phyloP scores from a whole-genome alignment of 2,329 filamentous ascomycete genomes.

The Colletotrichum karsti region DNA sequence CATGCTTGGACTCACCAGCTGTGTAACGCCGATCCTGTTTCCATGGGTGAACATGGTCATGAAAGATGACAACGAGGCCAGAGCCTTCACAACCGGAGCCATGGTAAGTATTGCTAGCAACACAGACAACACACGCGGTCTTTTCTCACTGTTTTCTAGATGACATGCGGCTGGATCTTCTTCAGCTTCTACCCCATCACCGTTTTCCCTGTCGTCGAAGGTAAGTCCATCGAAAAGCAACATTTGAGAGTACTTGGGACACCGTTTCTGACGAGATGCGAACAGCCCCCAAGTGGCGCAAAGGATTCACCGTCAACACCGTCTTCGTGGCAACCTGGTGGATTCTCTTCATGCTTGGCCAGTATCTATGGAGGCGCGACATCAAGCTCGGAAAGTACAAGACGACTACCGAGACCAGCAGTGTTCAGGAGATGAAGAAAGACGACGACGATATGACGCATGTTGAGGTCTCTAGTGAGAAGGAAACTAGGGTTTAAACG shows the following conservation, averaged over 20 bases:
- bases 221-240: not conserved
- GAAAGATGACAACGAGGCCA: constrained; percentile 29
- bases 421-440: not conserved
- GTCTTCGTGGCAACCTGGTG: constrained; percentile 1
- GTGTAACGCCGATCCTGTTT: constrained; percentile 30
- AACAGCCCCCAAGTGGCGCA: constrained; percentile 25
- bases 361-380: constrained; percentile 9
- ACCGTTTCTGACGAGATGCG: not conserved
- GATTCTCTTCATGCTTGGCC: constrained; percentile 10
- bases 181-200: constrained; percentile 30
- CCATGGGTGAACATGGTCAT: constrained; percentile 29
- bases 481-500: not conserved
- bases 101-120: not conserved
- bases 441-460: not conserved
- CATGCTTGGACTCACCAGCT: constrained; percentile 27
- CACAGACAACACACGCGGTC: not conserved
- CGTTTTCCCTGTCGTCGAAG: constrained; percentile 27
- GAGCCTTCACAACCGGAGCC: constrained; percentile 29
- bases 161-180: constrained; percentile 27
- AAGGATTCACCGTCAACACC: constrained; percentile 30
- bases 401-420: not conserved
- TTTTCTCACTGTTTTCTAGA: not conserved
- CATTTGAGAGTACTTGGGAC: rapidly evolving
- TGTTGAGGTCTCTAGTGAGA: not conserved
- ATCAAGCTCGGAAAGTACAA: not conserved